Base-by-base conservation (phyloP, 257 asterid species). In the Primulina tabacum region DNA sequence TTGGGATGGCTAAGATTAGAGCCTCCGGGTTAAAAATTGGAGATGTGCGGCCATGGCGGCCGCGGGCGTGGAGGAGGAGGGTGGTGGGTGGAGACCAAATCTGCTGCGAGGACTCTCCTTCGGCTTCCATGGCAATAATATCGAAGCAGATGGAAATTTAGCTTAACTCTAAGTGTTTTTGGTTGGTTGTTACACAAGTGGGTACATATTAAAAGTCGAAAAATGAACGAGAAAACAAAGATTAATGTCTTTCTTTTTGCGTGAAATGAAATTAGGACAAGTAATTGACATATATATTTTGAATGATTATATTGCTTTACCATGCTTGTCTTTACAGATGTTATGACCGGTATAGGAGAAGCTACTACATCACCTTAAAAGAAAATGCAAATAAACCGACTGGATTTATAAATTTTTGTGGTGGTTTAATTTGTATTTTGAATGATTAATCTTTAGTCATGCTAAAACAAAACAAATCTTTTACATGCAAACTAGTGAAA, bases 11-110 rank as follows among this genome's bases (percentile, higher is more conserved):
- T 0, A 92, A 64, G 30, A 89, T 87, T 0, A 92, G 86, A 3
- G 77, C 75, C 55, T 83, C 88, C 24, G 91, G 95, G 70, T 74
- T 86, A 73, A 88, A 28, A 70, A 88, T 64, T 21, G 90, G 92
- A 63, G 88, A 71, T 0, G 81, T 68, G 79, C 5, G 87, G 71
- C 16, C 86, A 92, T 85, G 89, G 76, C 87, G 90, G 80, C 72
- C 85, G 59, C 71, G 85, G 28, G 62, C 73, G 63, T 35, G 53
- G 83, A 65, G 72, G 53, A 11, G n/a, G n/a, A 43, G 53, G 80
- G 86, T 65, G 70, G 83, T 62, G 6, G 87, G 78, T 21, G 69
- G 86, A 53, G 86, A 79, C 96, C 96, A 89, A 73, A 75, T 80
- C 24, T 88, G 84, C 60, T 87, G 86, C 4, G 85, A 21, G 85